These are phyloP conservation scores for Ramularia endophylla DNA, from an alignment of 2,329 filamentous ascomycete genomes.

Conservation along the genomic window DNA sequence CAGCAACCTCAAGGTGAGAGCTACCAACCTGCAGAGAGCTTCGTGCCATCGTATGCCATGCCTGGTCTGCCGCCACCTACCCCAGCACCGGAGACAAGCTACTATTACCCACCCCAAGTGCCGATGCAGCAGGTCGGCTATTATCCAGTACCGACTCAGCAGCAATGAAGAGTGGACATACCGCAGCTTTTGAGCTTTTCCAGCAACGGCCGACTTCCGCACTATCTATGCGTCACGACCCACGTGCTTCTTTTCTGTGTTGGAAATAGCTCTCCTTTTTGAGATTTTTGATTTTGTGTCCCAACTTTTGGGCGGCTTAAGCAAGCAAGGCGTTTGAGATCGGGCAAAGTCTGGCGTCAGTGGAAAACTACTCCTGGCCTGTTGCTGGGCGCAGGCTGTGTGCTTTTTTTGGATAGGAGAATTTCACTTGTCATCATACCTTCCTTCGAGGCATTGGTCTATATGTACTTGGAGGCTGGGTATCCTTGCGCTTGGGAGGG, in stretches of 20 bases:
- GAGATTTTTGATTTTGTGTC: constrained; percentile 6
- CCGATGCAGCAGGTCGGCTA: constrained; percentile 12
- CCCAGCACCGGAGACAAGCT: constrained; percentile 19
- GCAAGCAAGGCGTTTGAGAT: constrained; percentile 16
- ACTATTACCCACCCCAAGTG: constrained; percentile 22
- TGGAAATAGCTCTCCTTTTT: too few relatives aligned
- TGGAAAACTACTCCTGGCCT: too few relatives aligned
- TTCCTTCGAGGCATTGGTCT: too few relatives aligned
- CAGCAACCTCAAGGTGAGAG: constrained; percentile 20
- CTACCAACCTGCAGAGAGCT: constrained; percentile 31
- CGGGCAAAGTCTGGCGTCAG: not conserved
- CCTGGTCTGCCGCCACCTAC: constrained; percentile 27
- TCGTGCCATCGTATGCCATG: constrained; percentile 30
- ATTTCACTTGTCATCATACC: too few relatives aligned
- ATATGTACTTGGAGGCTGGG: too few relatives aligned
- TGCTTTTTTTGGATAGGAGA: too few relatives aligned
- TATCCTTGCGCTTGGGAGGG: too few relatives aligned
- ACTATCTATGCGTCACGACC: constrained; percentile 3
- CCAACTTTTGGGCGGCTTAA: constrained; percentile 4
- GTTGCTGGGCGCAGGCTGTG: too few relatives aligned
- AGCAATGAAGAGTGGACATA: constrained; percentile 5
- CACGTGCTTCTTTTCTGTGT: constrained; percentile 2
- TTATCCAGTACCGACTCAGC: constrained; percentile 15
- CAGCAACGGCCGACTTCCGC: not conserved
- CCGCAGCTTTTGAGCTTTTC: not conserved